These are phyloP conservation scores for Euphorbia corollata DNA, from an alignment of 441 rosid genomes.

Conservation along the genomic window DNA sequence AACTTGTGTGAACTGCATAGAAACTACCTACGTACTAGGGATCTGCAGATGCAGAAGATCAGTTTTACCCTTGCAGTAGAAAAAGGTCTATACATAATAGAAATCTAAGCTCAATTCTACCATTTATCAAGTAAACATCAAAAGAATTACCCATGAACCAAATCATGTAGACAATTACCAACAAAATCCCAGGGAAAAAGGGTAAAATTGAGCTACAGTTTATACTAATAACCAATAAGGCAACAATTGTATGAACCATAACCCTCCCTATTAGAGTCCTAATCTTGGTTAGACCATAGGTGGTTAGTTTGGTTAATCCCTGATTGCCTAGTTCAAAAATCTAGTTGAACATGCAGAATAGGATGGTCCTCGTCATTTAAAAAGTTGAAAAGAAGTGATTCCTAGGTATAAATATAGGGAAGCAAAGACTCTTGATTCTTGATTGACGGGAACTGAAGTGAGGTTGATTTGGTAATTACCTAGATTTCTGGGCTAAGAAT, in stretches of 20 bases:
- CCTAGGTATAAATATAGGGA: conserved; percentile 18
- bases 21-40: neutral
- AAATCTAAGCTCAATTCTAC: neutral
- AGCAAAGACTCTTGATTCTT: conserved; percentile 27
- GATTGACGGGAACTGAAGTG: conserved; percentile 11
- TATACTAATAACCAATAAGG: neutral
- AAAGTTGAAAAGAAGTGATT: conserved; percentile 22
- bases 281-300: neutral
- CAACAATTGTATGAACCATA: neutral
- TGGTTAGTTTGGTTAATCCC: neutral
- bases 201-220: neutral
- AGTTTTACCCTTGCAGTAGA: no score
- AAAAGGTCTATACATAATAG: no score
- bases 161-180: no score
- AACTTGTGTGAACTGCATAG: neutral
- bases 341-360: conserved; percentile 4
- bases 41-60: no score
- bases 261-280: neutral
- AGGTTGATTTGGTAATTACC: conserved; percentile 26
- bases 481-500: conserved; percentile 12
- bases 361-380: conserved; percentile 23
- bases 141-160: no score
- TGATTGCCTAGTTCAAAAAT: neutral
- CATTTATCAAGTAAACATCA: neutral
- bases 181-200: neutral